Conservation (phyloP, 2,329 filamentous ascomycete species). For the Penicillium sp. region DNA sequence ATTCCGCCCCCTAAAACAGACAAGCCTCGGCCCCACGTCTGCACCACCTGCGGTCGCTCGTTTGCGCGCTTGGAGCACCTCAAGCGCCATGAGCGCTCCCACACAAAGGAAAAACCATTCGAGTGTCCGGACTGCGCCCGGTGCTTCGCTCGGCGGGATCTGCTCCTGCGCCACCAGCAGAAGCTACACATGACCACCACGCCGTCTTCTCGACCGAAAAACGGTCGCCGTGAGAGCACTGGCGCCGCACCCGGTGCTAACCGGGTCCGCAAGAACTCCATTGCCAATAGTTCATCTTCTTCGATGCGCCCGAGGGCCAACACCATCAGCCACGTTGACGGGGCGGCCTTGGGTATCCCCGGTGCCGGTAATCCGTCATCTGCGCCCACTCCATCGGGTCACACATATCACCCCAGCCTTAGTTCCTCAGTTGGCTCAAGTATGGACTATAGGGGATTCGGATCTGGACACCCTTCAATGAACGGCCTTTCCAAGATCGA, state of each 20-base stretch:
- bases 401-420: conserved; percentile 73
- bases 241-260: conserved; percentile 64
- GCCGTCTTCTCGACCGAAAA: conserved; percentile 79
- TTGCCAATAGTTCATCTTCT: conserved; percentile 59
- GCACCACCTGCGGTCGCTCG: conserved; percentile 82
- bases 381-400: conserved; percentile 34
- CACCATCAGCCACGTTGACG: conserved; percentile 92
- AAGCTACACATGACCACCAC: conserved; percentile 94
- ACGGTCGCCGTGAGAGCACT: conserved; percentile 79
- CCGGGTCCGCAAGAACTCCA: conserved; percentile 87
- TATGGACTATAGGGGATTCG: conserved; percentile 69
- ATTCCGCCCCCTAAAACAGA: conserved; percentile 85
- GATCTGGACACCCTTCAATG: conserved; percentile 46
- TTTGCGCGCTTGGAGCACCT: conserved; percentile 95
- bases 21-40: conserved; percentile 93
- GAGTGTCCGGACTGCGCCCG: conserved; percentile 91
- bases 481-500: conserved; percentile 79
- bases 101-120: conserved; percentile 98
- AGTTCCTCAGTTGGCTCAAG: conserved; percentile 55
- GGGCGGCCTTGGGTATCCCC: conserved; percentile 65
- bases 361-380: conserved; percentile 26
- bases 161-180: conserved; percentile 93
- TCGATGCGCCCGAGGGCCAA: conserved; percentile 84
- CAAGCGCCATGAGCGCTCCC: conserved; percentile 95
- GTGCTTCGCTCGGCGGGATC: conserved; percentile 90